Evolutionary conservation across 1,284 basidiomycete species (phyloP), one percentile per base, ranked within the genome.

Genomic region (Mycosarcoma maydis): DNA sequence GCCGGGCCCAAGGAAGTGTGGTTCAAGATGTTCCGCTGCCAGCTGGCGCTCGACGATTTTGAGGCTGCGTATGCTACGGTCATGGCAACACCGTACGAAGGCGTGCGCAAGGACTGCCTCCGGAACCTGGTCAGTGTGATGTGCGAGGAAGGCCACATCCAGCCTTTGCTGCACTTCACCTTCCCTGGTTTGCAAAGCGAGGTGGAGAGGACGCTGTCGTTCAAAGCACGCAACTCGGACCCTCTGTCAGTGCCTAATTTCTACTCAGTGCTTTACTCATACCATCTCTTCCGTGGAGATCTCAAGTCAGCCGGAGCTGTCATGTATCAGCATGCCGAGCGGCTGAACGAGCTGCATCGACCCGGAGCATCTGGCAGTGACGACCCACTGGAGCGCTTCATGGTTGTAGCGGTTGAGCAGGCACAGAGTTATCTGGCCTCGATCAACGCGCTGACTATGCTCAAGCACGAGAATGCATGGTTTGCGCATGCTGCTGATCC

Each of bases 211-310:
- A 89, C 90, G 17, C 85, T 99, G 42, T 88, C 90, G 36, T 98
- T 96, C 86, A 96, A 97, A 83, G 92, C 93, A 10, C 88, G 94
- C 62, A 96, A 98, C 82, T 90, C 90, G 19, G 92, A 98, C 83
- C 93, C 95, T 40, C 87, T 92, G 47, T 85, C 89, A 37, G 86
- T 86, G 38, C 94, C 94, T 0, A 90, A 90, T 79, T 98, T 97
- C 85, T 91, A 93, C 45, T 87, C 89, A 72, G 91, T 98, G 56
- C 84, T 98, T n/a, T 97, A 98, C 84, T 90, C 92, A 43, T 98
- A 94, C 48, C 73, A 79, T 40, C 41, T 77, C n/a, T 67, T 72
- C 36, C 72, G 78, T 13, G 77, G 80, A 29, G 79, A 82, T 67
- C 67, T 78, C 55, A 81, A 80, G 39, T 78, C 72, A 53, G 81